Evolutionary conservation across 2,329 filamentous ascomycete genomes (phyloP).

Genomic region (Cercospora berteroae): DNA sequence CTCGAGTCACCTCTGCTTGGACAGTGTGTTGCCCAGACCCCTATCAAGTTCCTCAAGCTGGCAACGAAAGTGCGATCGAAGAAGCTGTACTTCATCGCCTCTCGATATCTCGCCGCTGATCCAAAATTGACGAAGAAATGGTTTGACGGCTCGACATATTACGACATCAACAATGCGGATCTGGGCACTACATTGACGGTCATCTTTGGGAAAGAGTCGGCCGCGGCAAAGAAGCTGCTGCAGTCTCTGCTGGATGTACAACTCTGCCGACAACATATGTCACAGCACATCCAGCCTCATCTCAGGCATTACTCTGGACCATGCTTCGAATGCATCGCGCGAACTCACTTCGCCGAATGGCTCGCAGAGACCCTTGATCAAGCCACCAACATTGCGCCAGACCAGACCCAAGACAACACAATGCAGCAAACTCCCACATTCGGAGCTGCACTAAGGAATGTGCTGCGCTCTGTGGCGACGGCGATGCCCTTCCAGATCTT

Average conservation of each 20-base stretch:
- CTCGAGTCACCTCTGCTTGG: not conserved
- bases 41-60: conserved; percentile 2
- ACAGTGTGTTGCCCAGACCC: not conserved
- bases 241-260: not conserved
- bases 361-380: not conserved
- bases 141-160: not conserved
- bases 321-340: not conserved
- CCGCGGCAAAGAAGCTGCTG: not conserved
- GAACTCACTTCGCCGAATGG: conserved; percentile 2
- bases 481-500: conserved; percentile 5
- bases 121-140: not conserved
- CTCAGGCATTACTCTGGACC: not conserved
- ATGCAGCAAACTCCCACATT: not conserved
- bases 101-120: not conserved
- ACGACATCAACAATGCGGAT: not conserved
- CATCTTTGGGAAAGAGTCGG: not conserved
- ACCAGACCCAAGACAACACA: not conserved
- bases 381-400: not conserved
- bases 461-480: not conserved
- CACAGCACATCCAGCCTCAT: not conserved
- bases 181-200: not conserved
- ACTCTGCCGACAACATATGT: conserved; percentile 3
- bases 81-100: not conserved
- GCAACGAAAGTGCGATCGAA: not conserved
- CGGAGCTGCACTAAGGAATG: not conserved